These are phyloP conservation scores for Penicillium sumatraense DNA, from an alignment of 2,329 filamentous ascomycete species.

Conservation along the genomic window DNA sequence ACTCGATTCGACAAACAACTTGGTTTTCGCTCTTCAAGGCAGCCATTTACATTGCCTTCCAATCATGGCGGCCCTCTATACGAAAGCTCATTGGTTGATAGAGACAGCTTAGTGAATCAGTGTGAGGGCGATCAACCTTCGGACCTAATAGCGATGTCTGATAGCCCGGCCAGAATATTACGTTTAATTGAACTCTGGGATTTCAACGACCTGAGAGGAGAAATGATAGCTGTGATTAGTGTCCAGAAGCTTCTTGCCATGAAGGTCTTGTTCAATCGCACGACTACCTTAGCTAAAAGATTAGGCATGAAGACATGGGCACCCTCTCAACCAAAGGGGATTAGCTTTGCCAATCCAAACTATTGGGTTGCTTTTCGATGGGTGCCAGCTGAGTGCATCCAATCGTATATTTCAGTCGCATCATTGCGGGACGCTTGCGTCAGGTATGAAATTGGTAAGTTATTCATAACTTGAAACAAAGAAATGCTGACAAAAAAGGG, in stretches of 20 bases:
- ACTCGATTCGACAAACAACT: slow-evolving; percentile 9
- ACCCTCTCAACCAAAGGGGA: neutral
- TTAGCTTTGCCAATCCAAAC: slow-evolving; percentile 9
- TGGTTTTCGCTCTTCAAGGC: slow-evolving; percentile 13
- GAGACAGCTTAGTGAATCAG: slow-evolving; percentile 6
- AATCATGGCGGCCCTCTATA: slow-evolving; percentile 9
- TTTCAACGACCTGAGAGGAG: slow-evolving; percentile 7
- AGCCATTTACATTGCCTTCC: slow-evolving; percentile 9
- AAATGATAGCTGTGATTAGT: slow-evolving; percentile 14
- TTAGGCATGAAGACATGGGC: slow-evolving; percentile 3
- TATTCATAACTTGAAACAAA: neutral
- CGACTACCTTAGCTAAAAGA: slow-evolving; percentile 10
- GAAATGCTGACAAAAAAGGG: slow-evolving; percentile 2
- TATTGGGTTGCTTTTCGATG: slow-evolving; percentile 15
- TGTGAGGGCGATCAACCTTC: slow-evolving; percentile 8
- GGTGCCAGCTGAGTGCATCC: slow-evolving; percentile 13
- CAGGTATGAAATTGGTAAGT: slow-evolving; percentile 10
- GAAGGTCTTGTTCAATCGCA: slow-evolving; percentile 12
- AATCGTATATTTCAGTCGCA: slow-evolving; percentile 6
- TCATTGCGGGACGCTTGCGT: slow-evolving; percentile 8
- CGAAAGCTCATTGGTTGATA: slow-evolving; percentile 10
- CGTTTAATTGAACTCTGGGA: slow-evolving; percentile 7
- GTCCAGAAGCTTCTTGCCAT: slow-evolving; percentile 14
- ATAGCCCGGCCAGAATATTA: slow-evolving; percentile 11
- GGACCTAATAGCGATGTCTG: slow-evolving; percentile 12